Evolutionary conservation across 345 rosid species (phyloP), one percentile per base, ranked within the genome.

Genomic region (Passiflora organensis): DNA sequence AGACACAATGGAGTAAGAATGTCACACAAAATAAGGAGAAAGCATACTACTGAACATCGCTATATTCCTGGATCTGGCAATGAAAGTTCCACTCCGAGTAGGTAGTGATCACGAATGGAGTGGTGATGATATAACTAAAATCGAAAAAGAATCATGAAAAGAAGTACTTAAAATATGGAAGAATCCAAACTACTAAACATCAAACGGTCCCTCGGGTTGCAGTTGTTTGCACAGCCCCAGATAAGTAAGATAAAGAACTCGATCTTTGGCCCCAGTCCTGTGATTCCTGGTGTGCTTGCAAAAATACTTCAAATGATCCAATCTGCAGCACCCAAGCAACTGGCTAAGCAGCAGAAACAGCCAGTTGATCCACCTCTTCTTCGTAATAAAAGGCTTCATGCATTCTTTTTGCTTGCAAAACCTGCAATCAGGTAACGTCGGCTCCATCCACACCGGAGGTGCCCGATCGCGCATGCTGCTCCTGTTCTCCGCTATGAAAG

Each of bases 201-300:
- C 63, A 59, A 59, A 67, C 19, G 71, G 71, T 13, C 76, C 80
- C 0, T 13, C n/a, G 1, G 73, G 74, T 39, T 60, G 65, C 3
- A 75, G 39, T 13, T 76, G 80, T 37, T 71, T 71, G 37, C 74
- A 71, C 0, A 76, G 22, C 0, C 63, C 72, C 17, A 76, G 2
- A 21, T 76, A 76, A 20, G 80, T 56, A 5, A 72, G 69, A 56
- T 72, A 76, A 32, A 76, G 70, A 14, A 76, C 56, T 0, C 80
- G 68, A 51, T 76, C 77, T 51, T 76, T 76, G 5, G 80, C 80
- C 0, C 75, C 77, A 0, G 80, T 76, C 19, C 75, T 51, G 44
- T 76, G 80, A 53, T 72, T 76, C 46, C 28, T 54, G 0, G 77
- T 65, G 54, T 72, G 77, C 52, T 76, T 76, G 64, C 80, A 76